These are phyloP conservation scores for Rhizopogon roseolus DNA, from an alignment of 768 basidiomycete species.

Conservation along the genomic window DNA sequence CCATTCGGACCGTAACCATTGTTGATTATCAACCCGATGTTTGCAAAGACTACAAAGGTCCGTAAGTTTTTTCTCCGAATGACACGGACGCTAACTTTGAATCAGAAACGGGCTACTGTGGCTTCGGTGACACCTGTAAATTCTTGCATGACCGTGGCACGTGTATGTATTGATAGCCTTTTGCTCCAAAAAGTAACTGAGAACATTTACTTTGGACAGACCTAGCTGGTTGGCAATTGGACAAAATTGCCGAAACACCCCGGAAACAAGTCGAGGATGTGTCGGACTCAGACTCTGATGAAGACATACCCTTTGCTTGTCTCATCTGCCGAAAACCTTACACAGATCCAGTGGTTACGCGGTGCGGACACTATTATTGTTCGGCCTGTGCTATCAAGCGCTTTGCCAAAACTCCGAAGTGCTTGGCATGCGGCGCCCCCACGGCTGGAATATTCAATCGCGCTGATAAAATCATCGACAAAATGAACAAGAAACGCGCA, in stretches of 20 bases:
- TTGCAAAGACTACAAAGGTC: slow-evolving; percentile 99
- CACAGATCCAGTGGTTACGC: slow-evolving; percentile 92
- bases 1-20: slow-evolving; percentile 91
- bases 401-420: slow-evolving; percentile 92
- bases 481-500: slow-evolving; percentile 70
- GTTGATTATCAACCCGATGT: slow-evolving; percentile 99
- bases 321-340: slow-evolving; percentile 93
- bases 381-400: slow-evolving; percentile 93
- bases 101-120: slow-evolving; percentile 96
- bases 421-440: slow-evolving; percentile 87
- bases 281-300: slow-evolving; percentile 67
- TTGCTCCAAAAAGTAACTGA: slow-evolving; percentile 7
- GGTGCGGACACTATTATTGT: slow-evolving; percentile 96
- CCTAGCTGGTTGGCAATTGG: slow-evolving; percentile 98
- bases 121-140: slow-evolving; percentile 98
- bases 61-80: slow-evolving; percentile 23
- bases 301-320: slow-evolving; percentile 98
- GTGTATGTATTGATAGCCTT: slow-evolving; percentile 46
- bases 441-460: slow-evolving; percentile 97
- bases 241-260: slow-evolving; percentile 83
- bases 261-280: slow-evolving; percentile 56
- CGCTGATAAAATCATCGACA: slow-evolving; percentile 88
- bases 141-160: slow-evolving; percentile 98
- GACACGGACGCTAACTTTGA: slow-evolving; percentile 3
- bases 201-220: slow-evolving; percentile 40